phyloP scores from a whole-genome alignment of 495 filamentous ascomycete species.

The Penicillium taxi region DNA sequence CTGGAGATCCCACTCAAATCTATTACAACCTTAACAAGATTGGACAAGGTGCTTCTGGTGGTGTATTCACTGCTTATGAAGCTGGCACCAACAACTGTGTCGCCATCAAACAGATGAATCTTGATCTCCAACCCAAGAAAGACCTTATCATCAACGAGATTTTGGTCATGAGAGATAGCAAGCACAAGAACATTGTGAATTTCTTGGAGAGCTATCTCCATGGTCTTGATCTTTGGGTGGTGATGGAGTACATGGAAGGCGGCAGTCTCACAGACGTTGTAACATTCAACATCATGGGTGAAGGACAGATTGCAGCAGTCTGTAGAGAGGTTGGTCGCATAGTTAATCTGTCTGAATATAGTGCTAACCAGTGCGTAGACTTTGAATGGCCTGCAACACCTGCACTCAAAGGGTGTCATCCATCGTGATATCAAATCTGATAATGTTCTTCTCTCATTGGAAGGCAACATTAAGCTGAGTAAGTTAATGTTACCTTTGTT shows the following conservation, averaged over 20 bases:
- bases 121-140: constrained; percentile 97
- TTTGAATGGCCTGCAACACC: constrained; percentile 81
- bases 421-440: constrained; percentile 99
- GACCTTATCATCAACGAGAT: constrained; percentile 99
- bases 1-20: constrained; percentile 76
- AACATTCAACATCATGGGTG: constrained; percentile 97
- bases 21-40: constrained; percentile 91
- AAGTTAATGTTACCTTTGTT: constrained; percentile 30
- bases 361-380: constrained; percentile 43
- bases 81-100: constrained; percentile 75
- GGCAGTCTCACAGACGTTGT: constrained; percentile 97
- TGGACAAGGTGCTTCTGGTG: constrained; percentile 93
- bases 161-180: constrained; percentile 97
- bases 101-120: constrained; percentile 99
- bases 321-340: constrained; percentile 67
- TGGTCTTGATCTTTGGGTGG: constrained; percentile 87
- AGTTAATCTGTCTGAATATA: neutral
- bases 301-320: constrained; percentile 92
- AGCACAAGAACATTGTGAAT: constrained; percentile 97
- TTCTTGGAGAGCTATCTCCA: constrained; percentile 95
- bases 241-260: constrained; percentile 99
- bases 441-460: constrained; percentile 89
- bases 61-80: constrained; percentile 90
- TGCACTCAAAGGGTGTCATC: constrained; percentile 96
- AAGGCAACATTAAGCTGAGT: constrained; percentile 98